Base-by-base conservation (phyloP, 208 protist species). In the Herpetomonas tarakana region DNA sequence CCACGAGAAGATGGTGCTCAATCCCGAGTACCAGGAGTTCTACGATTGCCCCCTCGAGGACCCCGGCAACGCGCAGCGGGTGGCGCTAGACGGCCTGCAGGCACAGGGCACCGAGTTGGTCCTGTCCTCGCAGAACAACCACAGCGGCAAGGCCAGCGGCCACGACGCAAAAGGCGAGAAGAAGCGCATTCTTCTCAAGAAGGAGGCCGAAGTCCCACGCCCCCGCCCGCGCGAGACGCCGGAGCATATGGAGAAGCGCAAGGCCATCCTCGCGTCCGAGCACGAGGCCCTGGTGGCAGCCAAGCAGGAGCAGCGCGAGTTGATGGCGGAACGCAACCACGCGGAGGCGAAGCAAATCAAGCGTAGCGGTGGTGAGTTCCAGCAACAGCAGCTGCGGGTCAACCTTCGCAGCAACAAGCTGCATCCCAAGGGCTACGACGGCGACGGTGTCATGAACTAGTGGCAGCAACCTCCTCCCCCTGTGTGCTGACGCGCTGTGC, bases 391-490 rank as follows among this genome's bases (percentile, higher is more conserved):
- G 53, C 69, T 96, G 25, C 76, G 75, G 44, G 81, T 94, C 19
- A 74, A 74, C 62, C 59, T 93, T 53, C 82, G 85, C 49, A 79
- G 50, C 3, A 96, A 94, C 61, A 88, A 92, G 49, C 70, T 96
- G 35, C 91, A 96, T 70, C 74, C 85, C 19, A 96, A 93, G 76
- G 91, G 91, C 19, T 96, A 90, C 68, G 91, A 96, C 75, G 91
- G 91, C 24, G 88, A 86, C 57, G 80, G 65, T 62, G 71, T 77
- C 52, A 71, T 78, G 57, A 49, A 49, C 19, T 31, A 54, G n/a
- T 6, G 4, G 45, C n/a, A 50, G n/a, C 45, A 6, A 50, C 45
- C 45, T 55, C 52, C n/a, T n/a, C n/a, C n/a, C n/a, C n/a, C n/a
- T n/a, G n/a, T n/a, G n/a, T n/a, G n/a, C n/a, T n/a, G n/a, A n/a